Evolutionary conservation across 495 filamentous ascomycete genomes (phyloP), one percentile per base, ranked within the genome.

Genomic region (Hypomontagnella monticulosa): DNA sequence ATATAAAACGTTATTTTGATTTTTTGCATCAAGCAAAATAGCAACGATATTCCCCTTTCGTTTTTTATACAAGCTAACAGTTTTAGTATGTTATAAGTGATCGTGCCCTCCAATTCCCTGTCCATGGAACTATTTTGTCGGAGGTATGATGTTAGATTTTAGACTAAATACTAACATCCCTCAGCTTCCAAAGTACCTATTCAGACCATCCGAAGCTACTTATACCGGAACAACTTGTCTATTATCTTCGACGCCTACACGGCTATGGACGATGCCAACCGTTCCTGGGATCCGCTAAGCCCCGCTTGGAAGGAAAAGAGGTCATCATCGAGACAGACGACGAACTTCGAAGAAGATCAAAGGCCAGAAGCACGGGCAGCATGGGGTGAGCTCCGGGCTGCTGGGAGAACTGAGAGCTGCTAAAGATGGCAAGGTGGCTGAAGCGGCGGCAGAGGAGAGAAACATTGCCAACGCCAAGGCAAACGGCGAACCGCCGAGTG

Each of bases 401-500:
- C 73, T 4, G 53, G n/a, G 63, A 16, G 56, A 59, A 4, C 3
- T 71, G n/a, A 67, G 49, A 6, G 19, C 61, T 18, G 52, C 49
- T 2, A 71, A 61, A 16, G 51, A 68, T 12, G 59, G 53, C 4
- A 61, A 70, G 33, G 36, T 33, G 4, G 56, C 33, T 15, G 78
- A 75, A 11, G 42, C 72, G 37, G 68, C 74, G 4, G 78, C 76
- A 7, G 79, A 85, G 40, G 70, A 79, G 57, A 71, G 80, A 16
- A 84, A 82, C 15, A 66, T 79, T 12, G 68, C 72, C 27, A 75
- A 61, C 7, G 82, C 80, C 9, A 76, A 82, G 53, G 76, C 76
- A 5, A 74, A 83, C 16, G 83, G 76, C 42, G 79, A 72, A 75
- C 88, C 36, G 71, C 77, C 9, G 90, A 93, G 55, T 91, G 89